Evolutionary conservation across 2,329 filamentous ascomycete genomes (phyloP).

Genomic region (Phoma sp.): DNA sequence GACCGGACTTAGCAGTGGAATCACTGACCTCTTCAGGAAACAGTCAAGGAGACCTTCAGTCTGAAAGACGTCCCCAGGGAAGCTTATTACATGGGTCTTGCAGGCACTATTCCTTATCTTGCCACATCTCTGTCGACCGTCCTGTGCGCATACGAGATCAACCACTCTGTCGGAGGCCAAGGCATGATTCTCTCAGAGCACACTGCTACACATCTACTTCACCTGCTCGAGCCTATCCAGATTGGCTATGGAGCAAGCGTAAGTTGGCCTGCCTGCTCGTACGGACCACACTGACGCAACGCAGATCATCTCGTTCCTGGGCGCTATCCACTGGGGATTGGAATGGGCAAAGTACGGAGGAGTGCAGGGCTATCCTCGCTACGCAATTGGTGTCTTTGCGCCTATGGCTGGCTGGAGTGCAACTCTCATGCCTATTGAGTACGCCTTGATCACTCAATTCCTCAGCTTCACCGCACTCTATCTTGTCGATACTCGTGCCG

Average conservation of each 20-base stretch:
- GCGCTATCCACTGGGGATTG: conserved; percentile 91
- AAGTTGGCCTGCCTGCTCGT: conserved; percentile 29
- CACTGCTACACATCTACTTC: conserved; percentile 73
- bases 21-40: conserved; percentile 44
- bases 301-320: conserved; percentile 89
- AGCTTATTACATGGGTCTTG: conserved; percentile 58
- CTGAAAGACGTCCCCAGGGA: conserved; percentile 53
- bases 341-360: conserved; percentile 77
- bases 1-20: neutral
- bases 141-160: conserved; percentile 82
- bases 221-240: conserved; percentile 83
- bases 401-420: conserved; percentile 89
- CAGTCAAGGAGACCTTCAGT: conserved; percentile 57
- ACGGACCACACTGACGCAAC: neutral
- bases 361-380: conserved; percentile 76
- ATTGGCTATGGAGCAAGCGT: conserved; percentile 88
- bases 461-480: conserved; percentile 83
- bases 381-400: conserved; percentile 80
- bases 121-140: conserved; percentile 83
- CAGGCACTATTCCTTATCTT: conserved; percentile 69
- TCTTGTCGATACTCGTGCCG: conserved; percentile 79
- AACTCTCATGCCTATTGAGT: conserved; percentile 80
- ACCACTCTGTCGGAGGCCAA: conserved; percentile 67
- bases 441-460: conserved; percentile 86
- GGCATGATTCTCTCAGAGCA: conserved; percentile 71